A percentile compares a stretch with the other conserved stretches of the same genome.
These are phyloP conservation scores for Tricholoma furcatifolium DNA, from an alignment of 768 basidiomycete species.

Conservation along the genomic window DNA sequence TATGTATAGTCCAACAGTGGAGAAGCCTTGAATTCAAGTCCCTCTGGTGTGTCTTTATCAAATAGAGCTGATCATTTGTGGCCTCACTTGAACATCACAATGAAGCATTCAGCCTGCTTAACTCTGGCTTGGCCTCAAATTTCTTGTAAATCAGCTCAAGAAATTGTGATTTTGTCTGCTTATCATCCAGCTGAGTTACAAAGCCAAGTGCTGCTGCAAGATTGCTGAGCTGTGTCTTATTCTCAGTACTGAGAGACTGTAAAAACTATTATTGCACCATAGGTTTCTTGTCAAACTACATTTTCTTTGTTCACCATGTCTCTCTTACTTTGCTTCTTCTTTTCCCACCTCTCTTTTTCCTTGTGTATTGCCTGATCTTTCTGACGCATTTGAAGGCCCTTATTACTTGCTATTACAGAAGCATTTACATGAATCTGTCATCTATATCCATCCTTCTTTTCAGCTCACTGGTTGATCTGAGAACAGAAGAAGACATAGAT, in stretches of 20 bases:
- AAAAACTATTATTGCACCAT: not conserved
- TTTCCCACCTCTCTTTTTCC: not conserved
- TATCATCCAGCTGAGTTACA: not conserved
- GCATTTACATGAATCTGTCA: not conserved
- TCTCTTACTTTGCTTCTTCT: not conserved
- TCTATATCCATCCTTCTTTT: not conserved
- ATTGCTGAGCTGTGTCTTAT: not conserved
- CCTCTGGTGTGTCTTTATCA: no score
- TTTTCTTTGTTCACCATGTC: not conserved
- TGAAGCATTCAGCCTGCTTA: not conserved
- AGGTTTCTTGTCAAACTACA: not conserved
- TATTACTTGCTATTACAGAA: not conserved
- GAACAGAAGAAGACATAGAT: slow-evolving; percentile 54
- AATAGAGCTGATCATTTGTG: not conserved
- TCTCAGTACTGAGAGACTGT: not conserved
- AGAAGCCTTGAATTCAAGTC: not conserved
- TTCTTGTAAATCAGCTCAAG: not conserved
- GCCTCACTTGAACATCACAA: not conserved
- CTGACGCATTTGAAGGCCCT: not conserved
- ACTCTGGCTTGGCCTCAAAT: not conserved
- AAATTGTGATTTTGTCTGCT: not conserved
- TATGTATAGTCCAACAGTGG: no score
- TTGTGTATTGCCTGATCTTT: not conserved
- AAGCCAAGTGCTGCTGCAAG: not conserved
- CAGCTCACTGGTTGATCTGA: no score